phyloP scores from a whole-genome alignment of 805 yeast genomes.

The Saccharomycopsis sp. region DNA sequence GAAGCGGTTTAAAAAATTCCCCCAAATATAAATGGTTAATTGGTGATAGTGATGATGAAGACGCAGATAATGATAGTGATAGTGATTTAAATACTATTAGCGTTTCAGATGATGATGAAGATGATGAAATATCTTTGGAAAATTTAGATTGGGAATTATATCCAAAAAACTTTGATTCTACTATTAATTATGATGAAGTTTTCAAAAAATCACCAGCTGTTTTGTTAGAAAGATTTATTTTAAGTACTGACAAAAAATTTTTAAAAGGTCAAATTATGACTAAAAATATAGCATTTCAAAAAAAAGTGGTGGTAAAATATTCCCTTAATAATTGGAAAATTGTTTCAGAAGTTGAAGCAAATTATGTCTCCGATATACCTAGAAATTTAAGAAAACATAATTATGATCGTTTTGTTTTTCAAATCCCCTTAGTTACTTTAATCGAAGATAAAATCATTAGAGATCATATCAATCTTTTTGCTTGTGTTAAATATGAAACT shows the following conservation, averaged over 20 bases:
- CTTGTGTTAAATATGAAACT: slow-evolving; percentile 50
- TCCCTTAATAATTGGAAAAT: slow-evolving; percentile 75
- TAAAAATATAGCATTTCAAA: slow-evolving; percentile 59
- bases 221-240: slow-evolving; percentile 53
- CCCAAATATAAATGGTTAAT: slow-evolving; percentile 17
- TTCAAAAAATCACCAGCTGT: slow-evolving; percentile 27
- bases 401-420: slow-evolving; percentile 66
- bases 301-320: slow-evolving; percentile 59
- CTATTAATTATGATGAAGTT: slow-evolving; percentile 19
- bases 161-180: slow-evolving; percentile 23
- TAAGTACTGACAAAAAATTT: slow-evolving; percentile 46
- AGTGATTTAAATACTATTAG: slow-evolving; percentile 20
- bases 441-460: slow-evolving; percentile 25
- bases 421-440: slow-evolving; percentile 38
- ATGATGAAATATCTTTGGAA: slow-evolving; percentile 9
- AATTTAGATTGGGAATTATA: slow-evolving; percentile 24
- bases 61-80: slow-evolving; percentile 15
- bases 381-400: slow-evolving; percentile 35
- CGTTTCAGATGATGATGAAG: slow-evolving; percentile 20
- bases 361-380: slow-evolving; percentile 47
- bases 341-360: slow-evolving; percentile 55
- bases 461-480: slow-evolving; percentile 24
- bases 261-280: slow-evolving; percentile 73
- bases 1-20: too few species aligned
- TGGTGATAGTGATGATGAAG: slow-evolving; percentile 18